Evolutionary conservation across 495 filamentous ascomycete species (phyloP), one percentile per base, ranked within the genome.

Genomic region (Xylaria telfairii): DNA sequence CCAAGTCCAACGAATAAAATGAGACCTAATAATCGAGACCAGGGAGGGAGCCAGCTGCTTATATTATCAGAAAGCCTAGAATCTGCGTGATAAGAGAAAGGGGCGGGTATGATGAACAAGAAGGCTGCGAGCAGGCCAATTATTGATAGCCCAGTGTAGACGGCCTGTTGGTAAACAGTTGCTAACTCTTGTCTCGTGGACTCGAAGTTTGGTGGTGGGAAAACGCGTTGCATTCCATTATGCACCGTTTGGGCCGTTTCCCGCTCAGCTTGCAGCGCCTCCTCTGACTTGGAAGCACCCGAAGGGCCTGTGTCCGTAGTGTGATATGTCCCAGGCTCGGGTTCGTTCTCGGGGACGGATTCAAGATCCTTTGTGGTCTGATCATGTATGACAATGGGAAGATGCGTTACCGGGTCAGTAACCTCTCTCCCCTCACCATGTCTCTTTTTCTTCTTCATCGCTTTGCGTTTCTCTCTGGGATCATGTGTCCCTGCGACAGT

Each of bases 391-490:
- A 76, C 78, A 26, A 92, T 81, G 6, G 89, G 89, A 1, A 92
- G 78, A 76, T 92, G 90, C 0, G 90, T 92, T 17, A 92, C 87
- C 0, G 90, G 90, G 77, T 92, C 90, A 7, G 89, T 92, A n/a
- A 92, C 90, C 73, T 90, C 81, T 17, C 90, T 83, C 19, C 87
- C 86, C 39, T 83, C 84, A 46, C 86, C 82, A 41, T 86, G 81
- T 63, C 87, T 82, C 68, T 88, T 86, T 67, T 85, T 82, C 44
- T 85, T 81, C 75, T 89, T 87, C 84, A 87, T 86, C 3, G 76
- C 76, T 77, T 91, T 90, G 30, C 90, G 81, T 73, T 87, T 87
- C 65, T 89, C 78, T 72, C 83, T 87, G 7, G 88, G 86, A 57
- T 90, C 83, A 54, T 82, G 71, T n/a, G 77, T 70, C 70, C 79